Evolutionary conservation across 768 basidiomycete species (phyloP), one percentile per base, ranked within the genome.

Genomic region (Boletus rubropictus): DNA sequence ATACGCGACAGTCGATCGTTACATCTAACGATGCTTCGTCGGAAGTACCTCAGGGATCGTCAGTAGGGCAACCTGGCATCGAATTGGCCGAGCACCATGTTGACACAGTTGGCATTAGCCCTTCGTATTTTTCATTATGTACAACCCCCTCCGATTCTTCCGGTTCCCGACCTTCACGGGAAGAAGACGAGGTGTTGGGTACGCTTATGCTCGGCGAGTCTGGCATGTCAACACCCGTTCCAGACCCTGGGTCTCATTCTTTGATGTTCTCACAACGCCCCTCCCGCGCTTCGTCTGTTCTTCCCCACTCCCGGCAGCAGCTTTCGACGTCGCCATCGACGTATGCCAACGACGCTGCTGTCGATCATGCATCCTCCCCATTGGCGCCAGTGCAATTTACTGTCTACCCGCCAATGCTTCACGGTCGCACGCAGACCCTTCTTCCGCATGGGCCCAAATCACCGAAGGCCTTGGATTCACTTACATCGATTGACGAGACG

Each of bases 181-280:
- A 61, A 11, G 59, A 65, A 32, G 51, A 53, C 8, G 63, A 59
- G 18, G 55, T 61, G 6, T 49, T 44, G 54, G 45, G n/a, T 31
- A 33, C 53, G 15, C 61, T 64, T n/a, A 20, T 60, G 37, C 27
- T 37, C 5, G 39, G n/a, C 4, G 20, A n/a, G 4, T 57, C 62
- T 12, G 42, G 44, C 11, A 31, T 42, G n/a, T 53, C 52, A 20
- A 54, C 57, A 15, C 53, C 54, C 0, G 7, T 18, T 7, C 37
- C 31, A 10, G 42, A 20, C 15, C 20, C 44, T 6, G 4, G 24
- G 0, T 18, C 50, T 17, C n/a, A 35, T 12, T 39, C 50, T 35
- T 28, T 48, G 28, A 22, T 43, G 11, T 18, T 42, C 8, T 55
- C 49, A 31, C 35, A 35, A 27, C 33, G 29, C 24, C 27, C 42